phyloP scores from a whole-genome alignment of 129 eudicot species.

The Mikania micrantha region DNA sequence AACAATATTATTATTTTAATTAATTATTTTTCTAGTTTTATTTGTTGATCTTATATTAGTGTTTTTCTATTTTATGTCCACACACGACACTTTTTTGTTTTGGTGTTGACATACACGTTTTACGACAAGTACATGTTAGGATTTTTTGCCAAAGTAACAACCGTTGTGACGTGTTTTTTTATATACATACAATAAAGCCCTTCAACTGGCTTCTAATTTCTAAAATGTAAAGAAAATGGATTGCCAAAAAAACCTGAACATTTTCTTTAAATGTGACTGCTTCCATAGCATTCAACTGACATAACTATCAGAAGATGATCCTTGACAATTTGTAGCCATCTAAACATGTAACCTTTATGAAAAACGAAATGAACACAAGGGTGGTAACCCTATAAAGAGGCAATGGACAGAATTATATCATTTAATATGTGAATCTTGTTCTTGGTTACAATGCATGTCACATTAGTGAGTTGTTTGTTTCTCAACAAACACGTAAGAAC shows the following conservation, averaged over 20 bases:
- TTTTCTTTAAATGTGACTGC: not conserved
- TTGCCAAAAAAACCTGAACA: not conserved
- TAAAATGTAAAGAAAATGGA: not conserved
- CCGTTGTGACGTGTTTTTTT: too few species aligned
- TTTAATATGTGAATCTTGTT: not conserved
- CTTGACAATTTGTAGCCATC: not conserved
- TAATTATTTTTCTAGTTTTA: too few species aligned
- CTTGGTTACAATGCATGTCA: slow-evolving; percentile 1
- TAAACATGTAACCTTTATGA: not conserved
- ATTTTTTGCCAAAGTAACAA: too few species aligned
- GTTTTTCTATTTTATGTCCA: too few species aligned
- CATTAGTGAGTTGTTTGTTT: not conserved
- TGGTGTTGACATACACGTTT: too few species aligned
- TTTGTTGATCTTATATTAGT: too few species aligned
- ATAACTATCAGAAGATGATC: not conserved
- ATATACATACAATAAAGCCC: not conserved
- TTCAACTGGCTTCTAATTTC: not conserved
- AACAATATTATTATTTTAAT: too few species aligned
- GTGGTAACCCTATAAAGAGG: not conserved
- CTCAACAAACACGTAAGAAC: not conserved
- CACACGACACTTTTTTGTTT: too few species aligned
- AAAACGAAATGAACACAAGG: not conserved
- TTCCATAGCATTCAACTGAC: not conserved
- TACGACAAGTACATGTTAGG: too few species aligned
- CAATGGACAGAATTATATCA: not conserved